phyloP scores from a whole-genome alignment of 371 early-diverging fungal species.

The Rhizopus delemar region DNA sequence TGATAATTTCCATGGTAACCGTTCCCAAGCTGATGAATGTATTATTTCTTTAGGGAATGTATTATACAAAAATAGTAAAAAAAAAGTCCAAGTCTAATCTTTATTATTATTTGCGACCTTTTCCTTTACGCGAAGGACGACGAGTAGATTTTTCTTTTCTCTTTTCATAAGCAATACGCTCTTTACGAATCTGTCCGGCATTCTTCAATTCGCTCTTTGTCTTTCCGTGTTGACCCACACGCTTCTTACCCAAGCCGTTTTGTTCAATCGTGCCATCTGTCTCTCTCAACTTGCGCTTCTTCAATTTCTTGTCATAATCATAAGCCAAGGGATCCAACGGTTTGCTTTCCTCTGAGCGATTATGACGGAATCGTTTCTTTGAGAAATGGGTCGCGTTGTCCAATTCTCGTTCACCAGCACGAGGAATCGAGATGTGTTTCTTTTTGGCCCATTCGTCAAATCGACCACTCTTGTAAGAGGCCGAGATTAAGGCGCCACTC shows the following conservation, averaged over 20 bases:
- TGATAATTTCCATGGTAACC: too few relatives aligned
- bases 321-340: constrained; percentile 62
- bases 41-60: too few relatives aligned
- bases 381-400: constrained; percentile 41
- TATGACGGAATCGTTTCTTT: constrained; percentile 66
- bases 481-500: constrained; percentile 87
- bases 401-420: constrained; percentile 86
- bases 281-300: constrained; percentile 55
- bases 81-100: too few relatives aligned
- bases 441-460: constrained; percentile 90
- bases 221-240: constrained; percentile 42
- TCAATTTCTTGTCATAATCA: constrained; percentile 70
- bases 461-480: constrained; percentile 85
- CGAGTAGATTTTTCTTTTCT: constrained; percentile 72
- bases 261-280: constrained; percentile 13
- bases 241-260: constrained; percentile 58
- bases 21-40: too few relatives aligned
- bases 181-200: constrained; percentile 83
- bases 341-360: constrained; percentile 58
- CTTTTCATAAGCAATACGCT: constrained; percentile 76
- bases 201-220: constrained; percentile 80
- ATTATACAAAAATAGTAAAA: too few relatives aligned
- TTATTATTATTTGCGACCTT: constrained; percentile 10
- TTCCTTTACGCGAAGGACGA: constrained; percentile 9
- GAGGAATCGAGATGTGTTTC: constrained; percentile 76